A percentile compares a stretch with the other conserved stretches of the same genome.
These are phyloP conservation scores for Crithidia acanthocephali DNA, from an alignment of 208 protist genomes.

Conservation along the genomic window DNA sequence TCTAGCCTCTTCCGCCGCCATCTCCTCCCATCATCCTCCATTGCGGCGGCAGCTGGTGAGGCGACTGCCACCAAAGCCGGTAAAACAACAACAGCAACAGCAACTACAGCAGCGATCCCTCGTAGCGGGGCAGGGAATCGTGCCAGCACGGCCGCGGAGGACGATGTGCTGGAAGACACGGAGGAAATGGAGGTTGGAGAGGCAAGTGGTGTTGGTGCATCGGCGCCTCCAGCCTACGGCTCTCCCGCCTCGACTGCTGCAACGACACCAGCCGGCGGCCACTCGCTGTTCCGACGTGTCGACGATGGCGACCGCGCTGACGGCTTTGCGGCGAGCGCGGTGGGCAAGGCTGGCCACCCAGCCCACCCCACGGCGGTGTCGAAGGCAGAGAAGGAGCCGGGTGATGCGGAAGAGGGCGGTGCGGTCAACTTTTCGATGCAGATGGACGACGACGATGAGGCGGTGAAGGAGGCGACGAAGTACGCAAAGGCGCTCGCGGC, in stretches of 20 bases:
- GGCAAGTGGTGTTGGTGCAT: too few species aligned
- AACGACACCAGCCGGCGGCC: background rate
- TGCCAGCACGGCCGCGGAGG: background rate
- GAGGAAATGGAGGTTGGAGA: slow-evolving; percentile 7
- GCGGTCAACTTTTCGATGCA: slow-evolving; percentile 33
- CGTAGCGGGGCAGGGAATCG: too few species aligned
- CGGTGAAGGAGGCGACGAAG: slow-evolving; percentile 70
- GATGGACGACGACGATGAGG: slow-evolving; percentile 62
- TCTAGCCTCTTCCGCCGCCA: slow-evolving; percentile 10
- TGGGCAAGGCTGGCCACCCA: too few species aligned
- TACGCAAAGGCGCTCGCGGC: slow-evolving; percentile 41
- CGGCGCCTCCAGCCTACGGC: slow-evolving; percentile 13
- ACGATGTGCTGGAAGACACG: slow-evolving; percentile 27
- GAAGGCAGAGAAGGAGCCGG: too few species aligned
- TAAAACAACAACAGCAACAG: background rate
- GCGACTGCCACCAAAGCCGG: background rate
- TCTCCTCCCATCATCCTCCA: slow-evolving; percentile 18
- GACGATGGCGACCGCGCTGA: slow-evolving; percentile 15
- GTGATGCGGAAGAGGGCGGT: background rate
- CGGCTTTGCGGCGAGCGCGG: background rate
- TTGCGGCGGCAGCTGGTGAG: background rate
- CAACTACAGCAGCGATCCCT: background rate
- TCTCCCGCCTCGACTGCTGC: background rate
- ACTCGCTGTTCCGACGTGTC: slow-evolving; percentile 12
- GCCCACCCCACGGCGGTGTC: too few species aligned